phyloP scores from a whole-genome alignment of 2,329 filamentous ascomycete species.

The Coniochaeta sp. region DNA sequence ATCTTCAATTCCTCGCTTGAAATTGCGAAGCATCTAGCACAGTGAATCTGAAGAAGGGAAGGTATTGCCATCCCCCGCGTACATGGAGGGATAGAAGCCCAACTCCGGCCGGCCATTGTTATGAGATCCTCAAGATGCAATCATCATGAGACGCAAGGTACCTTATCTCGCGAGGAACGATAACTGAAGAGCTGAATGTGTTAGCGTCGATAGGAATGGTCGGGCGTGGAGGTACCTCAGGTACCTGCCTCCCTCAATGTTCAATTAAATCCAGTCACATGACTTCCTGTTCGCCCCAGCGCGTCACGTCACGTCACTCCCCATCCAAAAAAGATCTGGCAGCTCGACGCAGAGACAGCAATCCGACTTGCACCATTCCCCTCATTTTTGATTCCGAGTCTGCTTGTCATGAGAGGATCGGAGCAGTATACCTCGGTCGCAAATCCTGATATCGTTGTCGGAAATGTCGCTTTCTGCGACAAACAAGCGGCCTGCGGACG shows the following conservation, averaged over 20 bases:
- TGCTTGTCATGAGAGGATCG: not conserved
- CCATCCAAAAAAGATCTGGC: not conserved
- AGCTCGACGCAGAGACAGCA: not conserved
- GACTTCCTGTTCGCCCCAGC: not conserved
- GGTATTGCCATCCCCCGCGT: not conserved
- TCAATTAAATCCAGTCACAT: not conserved
- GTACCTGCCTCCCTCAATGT: no score
- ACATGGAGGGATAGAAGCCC: not conserved
- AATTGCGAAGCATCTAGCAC: no score
- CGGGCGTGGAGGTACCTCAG: no score
- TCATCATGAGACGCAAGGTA: not conserved
- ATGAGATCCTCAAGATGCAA: not conserved
- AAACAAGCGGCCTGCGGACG: constrained; percentile 14
- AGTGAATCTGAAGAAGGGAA: not conserved
- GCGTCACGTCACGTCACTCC: constrained; percentile 1
- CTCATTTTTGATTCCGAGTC: not conserved
- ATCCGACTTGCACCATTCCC: not conserved
- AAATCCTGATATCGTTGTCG: not conserved
- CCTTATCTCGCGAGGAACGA: no score
- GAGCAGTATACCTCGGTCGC: not conserved
- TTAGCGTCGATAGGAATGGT: no score
- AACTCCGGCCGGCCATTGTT: not conserved
- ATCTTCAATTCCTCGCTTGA: not conserved
- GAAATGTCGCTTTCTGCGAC: not conserved
- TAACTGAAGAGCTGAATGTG: no score